Base-by-base conservation (phyloP, 345 rosid species). In the Raphanus sativus region DNA sequence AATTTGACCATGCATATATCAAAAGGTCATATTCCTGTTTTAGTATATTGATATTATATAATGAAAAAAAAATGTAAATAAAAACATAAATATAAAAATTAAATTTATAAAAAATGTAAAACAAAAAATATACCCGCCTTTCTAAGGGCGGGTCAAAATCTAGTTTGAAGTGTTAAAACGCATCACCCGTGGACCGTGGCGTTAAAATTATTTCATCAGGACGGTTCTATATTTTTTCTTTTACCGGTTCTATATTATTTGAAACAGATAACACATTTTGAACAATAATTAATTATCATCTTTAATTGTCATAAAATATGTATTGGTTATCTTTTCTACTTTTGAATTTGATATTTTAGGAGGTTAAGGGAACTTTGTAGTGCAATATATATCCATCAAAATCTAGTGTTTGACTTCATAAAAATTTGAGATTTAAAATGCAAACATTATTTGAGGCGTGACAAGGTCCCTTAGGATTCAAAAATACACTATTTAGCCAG, bases 401-500 rank as follows among this genome's bases (percentile, higher is more conserved):
- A 45, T 30, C 32, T 32, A 62, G 2, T 32, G 48, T 73, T 48
- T 62, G 69, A 48, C 75, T 60, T 40, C 10, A 29, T 17, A 68
- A 16, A 48, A 28, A 28, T 16, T 30, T 28, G 48, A 55, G 25
- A 10, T 75, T 17, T 17, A 12, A 34, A 65, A 8, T 17, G 8
- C 4, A 9, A 52, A 10, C 42, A 32, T 45, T 60, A 67, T 32
- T 48, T 45, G 2, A 59, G 15, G 52, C 26, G 7, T 60, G 17
- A 67, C 4, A 50, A 15, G 79, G 79, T 67, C 68, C 74, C 74
- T n/a, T 12, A 58, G 8, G 45, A 59, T 17, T 75, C 36, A 10
- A 33, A 17, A 33, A 55, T 1, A 75, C 45, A 76, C 69, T 69
- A 11, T 69, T 76, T 48, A 33, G 69, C 79, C 69, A 76, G 69